Percentiles rank a stretch among this genome's conserved stretches.
phyloP scores from a whole-genome alignment of 2,329 filamentous ascomycete species.

The Samsoniella hepiali region DNA sequence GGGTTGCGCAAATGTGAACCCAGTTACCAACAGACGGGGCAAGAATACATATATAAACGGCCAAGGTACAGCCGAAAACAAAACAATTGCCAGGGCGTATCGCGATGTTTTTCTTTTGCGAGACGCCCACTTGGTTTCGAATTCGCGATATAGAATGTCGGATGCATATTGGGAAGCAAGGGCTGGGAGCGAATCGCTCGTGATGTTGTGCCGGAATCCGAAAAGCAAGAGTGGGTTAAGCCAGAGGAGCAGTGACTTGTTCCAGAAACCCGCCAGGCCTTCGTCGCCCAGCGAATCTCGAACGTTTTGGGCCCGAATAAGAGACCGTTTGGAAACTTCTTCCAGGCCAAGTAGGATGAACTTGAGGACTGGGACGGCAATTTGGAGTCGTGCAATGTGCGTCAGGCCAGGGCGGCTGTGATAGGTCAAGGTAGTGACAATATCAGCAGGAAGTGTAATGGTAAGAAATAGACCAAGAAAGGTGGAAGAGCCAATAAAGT shows the following conservation, averaged over 20 bases:
- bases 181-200: background rate
- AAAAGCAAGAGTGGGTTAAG: constrained; percentile 1
- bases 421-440: constrained; percentile 31
- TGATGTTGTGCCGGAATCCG: background rate
- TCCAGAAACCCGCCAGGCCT: constrained; percentile 23
- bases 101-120: background rate
- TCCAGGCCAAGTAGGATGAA: constrained; percentile 30
- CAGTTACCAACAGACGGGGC: background rate
- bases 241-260: background rate
- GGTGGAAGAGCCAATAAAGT: constrained; percentile 30
- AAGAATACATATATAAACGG: background rate
- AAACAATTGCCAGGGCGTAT: background rate
- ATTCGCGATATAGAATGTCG: background rate
- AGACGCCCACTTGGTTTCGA: background rate
- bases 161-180: background rate
- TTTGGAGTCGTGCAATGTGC: constrained; percentile 28
- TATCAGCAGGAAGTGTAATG: constrained; percentile 32
- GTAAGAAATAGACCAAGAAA: constrained; percentile 33
- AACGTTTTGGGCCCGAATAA: background rate
- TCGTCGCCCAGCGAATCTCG: constrained; percentile 21
- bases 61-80: background rate
- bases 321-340: constrained; percentile 28
- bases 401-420: constrained; percentile 29
- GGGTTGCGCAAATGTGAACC: background rate
- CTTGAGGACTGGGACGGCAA: constrained; percentile 28